Evolutionary conservation across 164 flowering plant genomes (phyloP).

Genomic region (Buxus sempervirens): DNA sequence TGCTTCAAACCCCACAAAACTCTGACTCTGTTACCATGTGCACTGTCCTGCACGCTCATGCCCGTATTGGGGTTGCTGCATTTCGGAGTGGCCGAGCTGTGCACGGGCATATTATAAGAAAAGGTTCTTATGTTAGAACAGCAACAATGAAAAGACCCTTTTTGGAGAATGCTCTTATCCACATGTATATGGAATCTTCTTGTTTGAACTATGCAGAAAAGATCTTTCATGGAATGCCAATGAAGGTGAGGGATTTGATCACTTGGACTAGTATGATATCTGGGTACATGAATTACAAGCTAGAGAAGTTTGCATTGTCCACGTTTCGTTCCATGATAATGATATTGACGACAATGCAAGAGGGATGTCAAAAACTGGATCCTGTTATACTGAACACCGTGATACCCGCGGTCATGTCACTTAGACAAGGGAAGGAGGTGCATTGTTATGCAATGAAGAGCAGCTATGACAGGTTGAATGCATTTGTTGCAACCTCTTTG

Average conservation of each 20-base stretch:
- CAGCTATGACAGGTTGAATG: slow-evolving; percentile 2
- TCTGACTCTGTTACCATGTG: slow-evolving; percentile 15
- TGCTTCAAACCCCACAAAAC: not conserved
- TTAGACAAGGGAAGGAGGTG: slow-evolving; percentile 17
- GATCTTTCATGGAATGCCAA: slow-evolving; percentile 1
- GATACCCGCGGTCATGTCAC: slow-evolving; percentile 12
- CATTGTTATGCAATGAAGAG: slow-evolving; percentile 14
- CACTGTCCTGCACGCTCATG: slow-evolving; percentile 10
- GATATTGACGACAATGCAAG: not conserved
- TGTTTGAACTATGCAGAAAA: slow-evolving; percentile 13
- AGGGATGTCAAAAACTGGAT: slow-evolving; percentile 1
- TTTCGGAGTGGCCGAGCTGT: slow-evolving; percentile 6
- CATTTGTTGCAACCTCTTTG: slow-evolving; percentile 9
- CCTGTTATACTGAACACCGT: slow-evolving; percentile 4
- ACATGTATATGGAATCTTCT: slow-evolving; percentile 15
- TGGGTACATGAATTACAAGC: slow-evolving; percentile 7
- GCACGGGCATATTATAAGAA: slow-evolving; percentile 6
- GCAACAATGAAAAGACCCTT: not conserved
- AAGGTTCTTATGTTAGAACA: not conserved
- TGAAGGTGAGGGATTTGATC: slow-evolving; percentile 7
- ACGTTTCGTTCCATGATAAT: slow-evolving; percentile 13
- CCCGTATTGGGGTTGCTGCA: slow-evolving; percentile 3
- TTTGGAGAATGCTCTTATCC: slow-evolving; percentile 14
- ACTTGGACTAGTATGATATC: slow-evolving; percentile 18
- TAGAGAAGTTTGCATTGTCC: slow-evolving; percentile 3